A percentile compares a stretch with the other conserved stretches of the same genome.
These are phyloP conservation scores for Populus hybrid DNA, from an alignment of 441 rosid species.

Conservation along the genomic window DNA sequence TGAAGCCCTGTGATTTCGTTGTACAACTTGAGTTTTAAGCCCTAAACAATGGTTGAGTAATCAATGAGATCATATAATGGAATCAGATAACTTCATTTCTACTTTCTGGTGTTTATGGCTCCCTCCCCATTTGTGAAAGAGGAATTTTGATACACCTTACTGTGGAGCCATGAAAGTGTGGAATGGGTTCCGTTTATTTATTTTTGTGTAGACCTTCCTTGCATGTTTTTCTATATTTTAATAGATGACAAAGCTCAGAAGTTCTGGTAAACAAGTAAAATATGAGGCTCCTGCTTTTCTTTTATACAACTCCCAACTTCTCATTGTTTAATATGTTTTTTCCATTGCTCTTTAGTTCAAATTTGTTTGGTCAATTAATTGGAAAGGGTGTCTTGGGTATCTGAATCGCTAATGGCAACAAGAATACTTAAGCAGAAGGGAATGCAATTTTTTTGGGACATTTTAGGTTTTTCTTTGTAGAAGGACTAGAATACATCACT, in stretches of 20 bases:
- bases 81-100: too few relatives aligned
- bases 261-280: background rate
- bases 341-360: background rate
- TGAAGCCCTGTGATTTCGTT: background rate
- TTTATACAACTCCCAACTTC: background rate
- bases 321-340: background rate
- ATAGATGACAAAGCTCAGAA: background rate
- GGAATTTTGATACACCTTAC: background rate
- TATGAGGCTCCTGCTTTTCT: background rate
- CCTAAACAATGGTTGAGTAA: background rate
- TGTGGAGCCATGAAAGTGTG: background rate
- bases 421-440: background rate
- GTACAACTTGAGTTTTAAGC: background rate
- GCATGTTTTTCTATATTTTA: background rate
- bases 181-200: background rate
- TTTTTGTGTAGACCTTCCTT: background rate
- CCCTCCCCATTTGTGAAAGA: background rate
- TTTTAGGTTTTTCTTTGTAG: background rate
- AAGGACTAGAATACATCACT: background rate
- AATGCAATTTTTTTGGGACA: too few relatives aligned
- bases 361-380: background rate
- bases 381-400: background rate
- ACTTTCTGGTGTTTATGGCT: background rate
- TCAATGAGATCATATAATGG: background rate
- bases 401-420: background rate